Evolutionary conservation across 139 green algal genomes (phyloP), one percentile per base, ranked within the genome.

Genomic region (Zygnema cylindricum): DNA sequence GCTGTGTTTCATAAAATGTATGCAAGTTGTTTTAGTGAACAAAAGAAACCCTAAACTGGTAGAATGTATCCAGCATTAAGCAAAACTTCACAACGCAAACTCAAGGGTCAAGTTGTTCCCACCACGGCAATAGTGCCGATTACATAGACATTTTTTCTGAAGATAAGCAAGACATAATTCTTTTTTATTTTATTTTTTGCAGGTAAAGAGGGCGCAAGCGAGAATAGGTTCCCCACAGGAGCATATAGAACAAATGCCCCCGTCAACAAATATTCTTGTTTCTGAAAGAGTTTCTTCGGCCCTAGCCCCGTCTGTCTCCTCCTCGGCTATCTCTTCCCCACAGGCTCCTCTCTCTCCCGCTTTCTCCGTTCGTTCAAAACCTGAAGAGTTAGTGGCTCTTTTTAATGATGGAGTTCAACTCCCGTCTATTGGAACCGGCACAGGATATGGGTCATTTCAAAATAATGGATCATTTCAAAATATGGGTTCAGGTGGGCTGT

Each of bases 171-270:
- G n/a, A n/a, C n/a, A n/a, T n/a, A n/a, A n/a, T n/a, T n/a, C n/a
- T n/a, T n/a, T n/a, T n/a, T n/a, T n/a, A n/a, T n/a, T n/a, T n/a
- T n/a, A n/a, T n/a, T n/a, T n/a, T n/a, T n/a, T n/a, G 16, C 77
- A 84, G 77, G 77, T 84, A 22, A 84, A 84, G 77, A 49, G 77
- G 41, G 33, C 77, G 3, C 77, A 84, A 55, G 77, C 77, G 32
- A 2, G 77, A 35, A 38, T 84, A 35, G 77, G 76, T 55, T 54
- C 77, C 3, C 33, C 33, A 55, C 2, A 49, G 16, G 30, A 3
- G 2, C 77, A 84, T 49, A 22, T 54, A 7, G 32, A 39, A 2
- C 41, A 35, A 36, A 33, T 33, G 75, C 38, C 2, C 2, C 16
- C 2, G 22, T 3, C 77, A 16, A 16, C 77, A 84, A 55, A 7